A percentile compares a stretch with the other conserved stretches of the same genome.
phyloP scores from a whole-genome alignment of 2,329 filamentous ascomycete genomes.

The Xylariaceae sp. region DNA sequence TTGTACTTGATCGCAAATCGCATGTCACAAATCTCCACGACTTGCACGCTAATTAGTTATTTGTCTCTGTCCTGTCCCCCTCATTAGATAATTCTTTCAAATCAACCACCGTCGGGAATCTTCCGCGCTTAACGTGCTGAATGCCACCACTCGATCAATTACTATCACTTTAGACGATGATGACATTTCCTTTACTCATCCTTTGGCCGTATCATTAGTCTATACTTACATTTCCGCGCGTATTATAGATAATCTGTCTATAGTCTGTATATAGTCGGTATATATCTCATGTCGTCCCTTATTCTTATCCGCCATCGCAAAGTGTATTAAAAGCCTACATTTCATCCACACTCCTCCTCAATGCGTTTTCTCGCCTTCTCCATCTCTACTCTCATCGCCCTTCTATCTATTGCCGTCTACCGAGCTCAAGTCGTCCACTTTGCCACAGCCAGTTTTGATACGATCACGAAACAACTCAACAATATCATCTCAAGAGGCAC shows the following conservation, averaged over 20 bases:
- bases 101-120: constrained; percentile 4
- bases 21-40: constrained; percentile 11
- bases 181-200: background rate
- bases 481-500: constrained; percentile 13
- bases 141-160: too few relatives aligned
- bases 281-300: background rate
- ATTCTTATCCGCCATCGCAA: background rate
- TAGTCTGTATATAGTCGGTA: too few relatives aligned
- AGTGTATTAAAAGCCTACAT: constrained; percentile 16
- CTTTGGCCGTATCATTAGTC: constrained; percentile 5
- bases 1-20: constrained; percentile 23
- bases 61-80: too few relatives aligned
- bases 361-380: constrained; percentile 38
- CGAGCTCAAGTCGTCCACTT: constrained; percentile 30
- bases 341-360: constrained; percentile 13
- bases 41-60: background rate
- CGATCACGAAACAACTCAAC: constrained; percentile 21
- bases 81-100: background rate
- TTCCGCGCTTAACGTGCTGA: constrained; percentile 1
- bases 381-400: constrained; percentile 36
- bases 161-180: background rate
- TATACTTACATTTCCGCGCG: too few relatives aligned
- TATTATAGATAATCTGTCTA: too few relatives aligned
- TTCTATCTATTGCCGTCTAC: constrained; percentile 34
- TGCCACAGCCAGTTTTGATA: constrained; percentile 21